These are phyloP conservation scores for Rhodotorula diobovata DNA, from an alignment of 768 basidiomycete genomes.

Conservation along the genomic window DNA sequence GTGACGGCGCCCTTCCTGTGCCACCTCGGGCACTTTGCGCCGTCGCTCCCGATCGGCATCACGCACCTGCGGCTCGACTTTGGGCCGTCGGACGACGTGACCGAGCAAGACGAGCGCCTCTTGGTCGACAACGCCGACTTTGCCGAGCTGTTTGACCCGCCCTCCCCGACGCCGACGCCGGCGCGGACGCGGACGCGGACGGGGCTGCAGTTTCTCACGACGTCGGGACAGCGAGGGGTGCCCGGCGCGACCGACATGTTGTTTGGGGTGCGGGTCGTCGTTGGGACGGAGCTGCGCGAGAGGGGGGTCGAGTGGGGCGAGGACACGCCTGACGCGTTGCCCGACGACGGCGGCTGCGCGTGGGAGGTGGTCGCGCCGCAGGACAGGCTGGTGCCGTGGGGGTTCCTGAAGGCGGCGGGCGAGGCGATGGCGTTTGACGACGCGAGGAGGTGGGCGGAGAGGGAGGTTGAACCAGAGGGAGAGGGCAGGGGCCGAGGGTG, in stretches of 20 bases:
- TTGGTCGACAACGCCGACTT: not conserved
- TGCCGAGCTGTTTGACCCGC: not conserved
- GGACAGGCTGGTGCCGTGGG: not conserved
- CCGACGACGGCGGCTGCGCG: not conserved
- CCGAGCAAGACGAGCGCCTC: not conserved
- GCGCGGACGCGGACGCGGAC: no score
- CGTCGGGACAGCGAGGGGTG: no score
- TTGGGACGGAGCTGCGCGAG: no score
- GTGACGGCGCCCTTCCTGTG: not conserved
- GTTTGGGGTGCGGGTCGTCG: no score
- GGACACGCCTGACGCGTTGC: not conserved
- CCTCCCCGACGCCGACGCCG: not conserved
- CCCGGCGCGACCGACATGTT: no score
- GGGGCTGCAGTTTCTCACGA: no score
- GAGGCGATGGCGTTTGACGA: not conserved
- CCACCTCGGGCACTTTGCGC: not conserved
- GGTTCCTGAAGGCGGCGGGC: not conserved
- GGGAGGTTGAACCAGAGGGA: not conserved
- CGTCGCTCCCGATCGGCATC: not conserved
- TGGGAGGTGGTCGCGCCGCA: not conserved
- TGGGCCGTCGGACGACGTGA: not conserved
- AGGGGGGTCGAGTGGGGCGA: no score
- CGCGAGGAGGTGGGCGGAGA: not conserved
- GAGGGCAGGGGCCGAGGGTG: not conserved
- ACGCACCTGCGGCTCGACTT: not conserved